Evolutionary conservation across 1,284 basidiomycete genomes (phyloP).

Genomic region (Puccinia novopanici): DNA sequence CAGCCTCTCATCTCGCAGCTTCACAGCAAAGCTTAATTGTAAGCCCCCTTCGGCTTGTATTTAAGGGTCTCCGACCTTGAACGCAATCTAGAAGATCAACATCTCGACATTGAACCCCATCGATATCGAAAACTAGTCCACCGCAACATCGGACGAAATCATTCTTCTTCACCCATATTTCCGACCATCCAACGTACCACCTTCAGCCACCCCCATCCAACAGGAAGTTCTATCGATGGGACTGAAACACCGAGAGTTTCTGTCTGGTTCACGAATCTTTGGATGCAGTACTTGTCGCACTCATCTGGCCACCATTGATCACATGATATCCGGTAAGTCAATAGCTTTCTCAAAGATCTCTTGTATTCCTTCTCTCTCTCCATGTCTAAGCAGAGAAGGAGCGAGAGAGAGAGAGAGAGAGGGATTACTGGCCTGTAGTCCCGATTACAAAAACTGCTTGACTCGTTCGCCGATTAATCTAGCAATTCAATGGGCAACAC

Average conservation of each 20-base stretch:
- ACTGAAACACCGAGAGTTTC: slow-evolving; percentile 83
- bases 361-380: background rate
- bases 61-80: too few species aligned
- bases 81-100: too few species aligned
- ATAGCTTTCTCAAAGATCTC: slow-evolving; percentile 1
- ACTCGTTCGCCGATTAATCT: slow-evolving; percentile 16
- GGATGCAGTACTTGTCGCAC: slow-evolving; percentile 88
- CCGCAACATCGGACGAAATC: too few species aligned
- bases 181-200: too few species aligned
- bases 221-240: slow-evolving; percentile 74
- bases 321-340: slow-evolving; percentile 79
- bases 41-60: too few species aligned
- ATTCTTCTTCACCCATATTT: too few species aligned
- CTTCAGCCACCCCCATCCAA: too few species aligned
- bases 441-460: slow-evolving; percentile 2
- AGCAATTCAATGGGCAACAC: slow-evolving; percentile 73
- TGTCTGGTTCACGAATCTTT: slow-evolving; percentile 83
- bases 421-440: background rate
- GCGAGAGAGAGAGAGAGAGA: slow-evolving; percentile 71
- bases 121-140: too few species aligned
- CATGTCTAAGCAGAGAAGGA: slow-evolving; percentile 12
- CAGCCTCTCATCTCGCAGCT: too few species aligned
- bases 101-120: too few species aligned
- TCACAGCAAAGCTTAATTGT: too few species aligned
- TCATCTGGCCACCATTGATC: slow-evolving; percentile 87